Evolutionary conservation across 352 stramenopile species (phyloP), one percentile per base, ranked within the genome.

Genomic region (Phytophthora cajani): DNA sequence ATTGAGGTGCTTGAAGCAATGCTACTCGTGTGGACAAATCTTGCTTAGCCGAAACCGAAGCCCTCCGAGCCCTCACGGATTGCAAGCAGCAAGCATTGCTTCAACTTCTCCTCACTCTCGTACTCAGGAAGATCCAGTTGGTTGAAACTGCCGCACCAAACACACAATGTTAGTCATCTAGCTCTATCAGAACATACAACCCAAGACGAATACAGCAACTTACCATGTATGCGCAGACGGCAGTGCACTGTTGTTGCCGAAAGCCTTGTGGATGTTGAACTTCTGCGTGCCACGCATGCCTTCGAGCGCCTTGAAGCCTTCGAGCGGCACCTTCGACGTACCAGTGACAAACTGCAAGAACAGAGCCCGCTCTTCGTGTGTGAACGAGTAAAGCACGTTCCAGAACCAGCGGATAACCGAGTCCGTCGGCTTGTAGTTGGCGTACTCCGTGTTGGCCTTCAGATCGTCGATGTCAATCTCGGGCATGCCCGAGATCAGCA

Each of bases 261-360:
- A 98, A 5, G 94, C 93, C 80, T 99, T 99, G 85, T 99, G 97
- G 72, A 99, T 99, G 74, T 98, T 99, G 78, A 99, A 99, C 75
- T 99, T 99, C 77, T 99, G 96, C 40, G 97, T 97, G 27, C 98
- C 98, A 25, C 97, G 92, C 97, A 99, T 99, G 59, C 98, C 98
- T 74, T 99, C 97, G 1, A 99, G 86, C 25, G 98, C 93, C 70
- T 97, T 95, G 78, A 99, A 99, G 21, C 98, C 98, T 77, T 98
- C 94, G 19, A 99, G 86, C 23, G 98, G 98, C 21, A 98, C 90
- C 63, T 97, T 97, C 12, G 89, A 96, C 2, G 89, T 98, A 38
- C 87, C 95, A 7, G 95, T 98, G 23, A 97, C 92, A 71, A 98
- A 98, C 77, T 98, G 94, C 70, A 98, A 62, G 47, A 98, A 97